phyloP scores from a whole-genome alignment of 352 stramenopile genomes.

The Phytophthora hybrid region DNA sequence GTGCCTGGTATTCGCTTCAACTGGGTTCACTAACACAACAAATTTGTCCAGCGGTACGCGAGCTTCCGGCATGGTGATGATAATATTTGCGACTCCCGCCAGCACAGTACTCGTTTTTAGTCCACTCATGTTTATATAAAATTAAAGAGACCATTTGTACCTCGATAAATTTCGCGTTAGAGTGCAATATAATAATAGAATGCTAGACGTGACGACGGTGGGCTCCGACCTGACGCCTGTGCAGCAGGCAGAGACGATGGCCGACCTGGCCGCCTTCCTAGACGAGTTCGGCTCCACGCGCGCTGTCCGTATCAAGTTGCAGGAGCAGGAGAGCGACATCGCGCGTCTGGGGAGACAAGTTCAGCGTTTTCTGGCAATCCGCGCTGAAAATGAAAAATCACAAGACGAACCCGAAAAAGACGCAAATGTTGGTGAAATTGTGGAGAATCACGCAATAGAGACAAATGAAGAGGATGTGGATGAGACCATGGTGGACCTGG shows the following conservation, averaged over 20 bases:
- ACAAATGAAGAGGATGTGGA: not conserved
- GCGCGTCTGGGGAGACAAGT: not conserved
- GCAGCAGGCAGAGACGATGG: not conserved
- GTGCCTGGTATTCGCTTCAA: not conserved
- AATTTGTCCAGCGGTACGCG: not conserved
- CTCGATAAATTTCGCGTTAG: too few species aligned
- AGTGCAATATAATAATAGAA: not conserved
- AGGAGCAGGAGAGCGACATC: constrained; percentile 1
- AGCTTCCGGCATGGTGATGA: too few species aligned
- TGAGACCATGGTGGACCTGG: constrained; percentile 3
- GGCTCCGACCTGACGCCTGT: constrained; percentile 4
- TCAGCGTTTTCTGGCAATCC: not conserved
- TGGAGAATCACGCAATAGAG: not conserved
- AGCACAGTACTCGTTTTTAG: too few species aligned
- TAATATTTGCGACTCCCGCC: too few species aligned
- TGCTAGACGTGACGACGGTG: constrained; percentile 13
- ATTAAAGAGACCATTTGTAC: too few species aligned
- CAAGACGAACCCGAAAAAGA: not conserved
- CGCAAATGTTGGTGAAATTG: not conserved
- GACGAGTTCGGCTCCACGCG: not conserved
- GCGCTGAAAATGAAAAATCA: not conserved
- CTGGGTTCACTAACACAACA: not conserved
- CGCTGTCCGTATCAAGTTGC: not conserved
- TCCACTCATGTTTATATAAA: too few species aligned
- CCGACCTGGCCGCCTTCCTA: not conserved